phyloP scores from a whole-genome alignment of 2,329 filamentous ascomycete species.

The Cladorrhinum sp. region DNA sequence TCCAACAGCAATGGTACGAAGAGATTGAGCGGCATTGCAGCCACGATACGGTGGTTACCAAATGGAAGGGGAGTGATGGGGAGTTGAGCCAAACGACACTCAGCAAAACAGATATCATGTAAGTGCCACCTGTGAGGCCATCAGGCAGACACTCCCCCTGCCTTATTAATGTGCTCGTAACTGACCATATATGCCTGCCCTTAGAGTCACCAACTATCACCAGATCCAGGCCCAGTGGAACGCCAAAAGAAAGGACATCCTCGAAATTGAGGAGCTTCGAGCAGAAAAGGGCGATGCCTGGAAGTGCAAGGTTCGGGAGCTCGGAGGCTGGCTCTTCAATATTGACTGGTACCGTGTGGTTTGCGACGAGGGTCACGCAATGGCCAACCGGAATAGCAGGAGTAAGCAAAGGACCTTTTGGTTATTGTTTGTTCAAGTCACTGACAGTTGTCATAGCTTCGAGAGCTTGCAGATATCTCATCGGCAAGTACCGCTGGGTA shows the following conservation, averaged over 20 bases:
- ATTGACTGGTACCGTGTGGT: conserved; percentile 18
- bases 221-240: conserved; percentile 11
- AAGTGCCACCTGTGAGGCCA: not conserved
- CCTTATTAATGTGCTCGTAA: too few relatives aligned
- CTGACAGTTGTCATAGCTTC: conserved; percentile 6
- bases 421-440: not conserved
- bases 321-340: conserved; percentile 4
- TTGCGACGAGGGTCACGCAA: conserved; percentile 19
- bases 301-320: not conserved
- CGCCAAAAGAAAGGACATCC: not conserved
- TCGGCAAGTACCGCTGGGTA: conserved; percentile 14
- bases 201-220: conserved; percentile 16
- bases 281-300: not conserved
- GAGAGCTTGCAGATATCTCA: conserved; percentile 13
- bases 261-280: conserved; percentile 2
- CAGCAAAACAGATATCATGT: conserved; percentile 7
- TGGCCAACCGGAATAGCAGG: conserved; percentile 13
- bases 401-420: conserved; percentile 1
- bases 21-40: conserved; percentile 35
- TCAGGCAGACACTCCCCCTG: too few relatives aligned
- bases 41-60: not conserved
- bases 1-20: conserved; percentile 39
- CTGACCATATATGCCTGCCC: not conserved
- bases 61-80: not conserved
- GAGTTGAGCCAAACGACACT: not conserved